Evolutionary conservation across 73 alveolate genomes (phyloP).

Genomic region (Paramecium tetraurelia): DNA sequence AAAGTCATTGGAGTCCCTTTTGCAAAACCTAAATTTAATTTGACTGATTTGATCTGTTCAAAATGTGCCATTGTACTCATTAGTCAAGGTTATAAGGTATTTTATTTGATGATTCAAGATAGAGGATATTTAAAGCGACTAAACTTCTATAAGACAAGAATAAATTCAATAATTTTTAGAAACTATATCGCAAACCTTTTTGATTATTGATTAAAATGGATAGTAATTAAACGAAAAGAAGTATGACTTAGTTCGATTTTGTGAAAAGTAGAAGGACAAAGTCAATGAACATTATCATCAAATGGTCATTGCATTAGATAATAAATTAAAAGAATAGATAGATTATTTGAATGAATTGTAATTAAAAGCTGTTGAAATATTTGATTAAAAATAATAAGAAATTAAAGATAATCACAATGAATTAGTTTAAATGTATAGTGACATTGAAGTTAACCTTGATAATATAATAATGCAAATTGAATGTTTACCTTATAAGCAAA

Average conservation of each 20-base stretch:
- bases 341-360: slow-evolving; percentile 31
- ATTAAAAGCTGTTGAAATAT: background rate
- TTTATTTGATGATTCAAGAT: background rate
- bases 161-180: background rate
- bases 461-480: background rate
- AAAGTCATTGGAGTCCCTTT: slow-evolving; percentile 38
- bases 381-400: background rate
- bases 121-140: background rate
- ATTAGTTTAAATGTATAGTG: slow-evolving; percentile 30
- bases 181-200: background rate
- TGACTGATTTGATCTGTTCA: slow-evolving; percentile 35
- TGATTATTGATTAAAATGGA: background rate
- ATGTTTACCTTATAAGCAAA: background rate
- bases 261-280: slow-evolving; percentile 20
- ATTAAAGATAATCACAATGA: slow-evolving; percentile 6
- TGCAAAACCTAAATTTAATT: background rate
- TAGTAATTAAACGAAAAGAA: background rate
- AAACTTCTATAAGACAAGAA: background rate
- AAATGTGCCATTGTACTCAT: slow-evolving; percentile 15
- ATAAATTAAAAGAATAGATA: slow-evolving; percentile 24
- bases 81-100: background rate
- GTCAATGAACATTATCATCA: background rate
- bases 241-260: slow-evolving; percentile 8
- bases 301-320: background rate
- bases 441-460: slow-evolving; percentile 24